Evolutionary conservation across 2,329 filamentous ascomycete species (phyloP), one percentile per base, ranked within the genome.

Genomic region (Ploettnerulaceae sp.): DNA sequence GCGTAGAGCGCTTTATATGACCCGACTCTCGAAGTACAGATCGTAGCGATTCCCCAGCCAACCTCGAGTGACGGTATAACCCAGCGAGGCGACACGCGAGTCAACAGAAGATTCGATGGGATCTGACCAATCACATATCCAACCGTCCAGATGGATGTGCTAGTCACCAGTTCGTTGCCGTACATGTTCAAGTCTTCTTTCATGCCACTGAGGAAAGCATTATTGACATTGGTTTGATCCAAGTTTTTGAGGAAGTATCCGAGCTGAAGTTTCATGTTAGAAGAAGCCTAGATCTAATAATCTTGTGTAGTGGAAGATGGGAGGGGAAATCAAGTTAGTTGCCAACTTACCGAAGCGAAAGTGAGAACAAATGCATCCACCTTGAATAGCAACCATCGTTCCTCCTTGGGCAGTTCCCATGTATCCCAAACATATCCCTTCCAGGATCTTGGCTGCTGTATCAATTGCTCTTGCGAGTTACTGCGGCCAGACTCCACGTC

Each of bases 121-220:
- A 76, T 67, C 45, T 75, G 65, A 3, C 71, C 72, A 38, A 76
- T 67, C 0, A 76, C 69, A 51, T 77, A 77, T 12, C 74, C 75
- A 2, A 73, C 67, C 0, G 71, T 77, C 71, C 72, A 78, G 21
- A 66, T 67, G 3, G 72, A 67, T 42, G 72, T 67, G 64, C 75
- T 72, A 43, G 72, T 71, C 48, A 75, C 74, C 11, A 75, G 66
- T 48, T 76, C 59, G 45, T 76, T 74, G 4, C 64, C 62, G 48
- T 74, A 72, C 29, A 77, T 61, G 1, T 28, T 69, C 67, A 24
- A 64, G 40, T 76, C 67, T 41, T 74, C 65, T 37, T 59, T 67
- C 70, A 72, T 73, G 24, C 70, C 70, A 17, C 51, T 57, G 7
- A 63, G 56, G 28, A 59, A 64, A 7, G 56, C 56, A 48, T 54